Evolutionary conservation across 805 yeast genomes (phyloP).

Genomic region (Candida methanosorbosa): DNA sequence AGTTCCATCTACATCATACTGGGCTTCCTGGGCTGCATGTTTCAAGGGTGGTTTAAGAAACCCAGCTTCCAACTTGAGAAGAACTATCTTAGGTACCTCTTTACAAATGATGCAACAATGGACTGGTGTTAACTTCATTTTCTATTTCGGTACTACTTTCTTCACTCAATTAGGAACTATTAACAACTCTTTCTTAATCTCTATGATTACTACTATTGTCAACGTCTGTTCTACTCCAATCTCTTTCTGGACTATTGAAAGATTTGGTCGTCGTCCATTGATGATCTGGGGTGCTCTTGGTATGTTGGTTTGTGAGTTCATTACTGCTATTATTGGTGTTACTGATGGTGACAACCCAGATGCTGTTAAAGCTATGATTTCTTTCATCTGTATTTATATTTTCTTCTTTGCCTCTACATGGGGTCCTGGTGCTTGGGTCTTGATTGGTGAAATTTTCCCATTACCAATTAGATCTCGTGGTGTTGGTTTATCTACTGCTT

Average conservation of each 20-base stretch:
- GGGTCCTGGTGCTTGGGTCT: constrained; percentile 78
- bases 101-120: constrained; percentile 57
- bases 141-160: constrained; percentile 67
- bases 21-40: constrained; percentile 33
- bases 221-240: constrained; percentile 46
- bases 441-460: constrained; percentile 56
- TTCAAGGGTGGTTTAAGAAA: constrained; percentile 31
- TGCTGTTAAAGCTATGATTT: constrained; percentile 25
- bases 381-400: constrained; percentile 51
- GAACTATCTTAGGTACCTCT: constrained; percentile 34
- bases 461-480: constrained; percentile 69
- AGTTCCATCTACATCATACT: constrained; percentile 26
- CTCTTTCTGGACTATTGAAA: constrained; percentile 46
- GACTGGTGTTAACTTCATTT: constrained; percentile 70
- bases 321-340: constrained; percentile 39
- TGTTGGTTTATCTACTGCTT: constrained; percentile 60
- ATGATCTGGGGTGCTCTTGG: constrained; percentile 40
- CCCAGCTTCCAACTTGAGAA: constrained; percentile 30
- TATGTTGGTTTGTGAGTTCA: constrained; percentile 46
- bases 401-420: constrained; percentile 75
- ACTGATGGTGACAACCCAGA: constrained; percentile 17
- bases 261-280: constrained; percentile 48
- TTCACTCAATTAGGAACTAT: constrained; percentile 44
- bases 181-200: constrained; percentile 39
- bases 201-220: constrained; percentile 44